phyloP scores from a whole-genome alignment of 1,284 basidiomycete species.

The Tremellales sp. region DNA sequence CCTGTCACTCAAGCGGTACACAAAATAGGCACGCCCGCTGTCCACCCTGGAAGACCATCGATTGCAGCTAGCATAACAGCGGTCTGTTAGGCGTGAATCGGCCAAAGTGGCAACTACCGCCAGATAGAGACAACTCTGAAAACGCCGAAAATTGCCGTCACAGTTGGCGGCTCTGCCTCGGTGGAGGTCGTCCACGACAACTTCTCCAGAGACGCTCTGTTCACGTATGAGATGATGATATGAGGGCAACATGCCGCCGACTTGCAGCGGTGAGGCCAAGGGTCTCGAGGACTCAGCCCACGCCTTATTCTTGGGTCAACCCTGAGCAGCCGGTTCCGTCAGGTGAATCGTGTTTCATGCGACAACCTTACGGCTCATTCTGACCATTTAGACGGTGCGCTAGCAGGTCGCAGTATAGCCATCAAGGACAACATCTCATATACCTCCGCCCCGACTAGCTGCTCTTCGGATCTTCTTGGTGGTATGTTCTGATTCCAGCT shows the following conservation, averaged over 20 bases:
- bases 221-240: not conserved
- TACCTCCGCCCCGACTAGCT: slow-evolving; percentile 64
- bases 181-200: not conserved
- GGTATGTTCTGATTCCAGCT: slow-evolving; percentile 53
- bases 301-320: slow-evolving; percentile 37
- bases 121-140: too few relatives aligned
- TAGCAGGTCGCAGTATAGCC: slow-evolving; percentile 52
- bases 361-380: not conserved
- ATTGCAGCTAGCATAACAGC: too few relatives aligned
- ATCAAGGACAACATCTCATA: slow-evolving; percentile 87
- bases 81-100: too few relatives aligned
- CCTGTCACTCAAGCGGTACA: too few relatives aligned
- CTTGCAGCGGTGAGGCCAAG: slow-evolving; percentile 5
- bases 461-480: slow-evolving; percentile 69
- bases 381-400: slow-evolving; percentile 13
- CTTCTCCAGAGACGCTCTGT: not conserved
- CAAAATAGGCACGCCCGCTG: too few relatives aligned
- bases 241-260: not conserved
- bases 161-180: not conserved
- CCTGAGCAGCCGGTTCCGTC: slow-evolving; percentile 9
- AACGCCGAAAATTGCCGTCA: not conserved
- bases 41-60: too few relatives aligned
- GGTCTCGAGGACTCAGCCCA: slow-evolving; percentile 12
- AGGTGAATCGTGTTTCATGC: not conserved
- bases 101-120: too few relatives aligned